Percentiles rank a stretch among this genome's conserved stretches.
Evolutionary conservation across 1,139 yeast species (phyloP).

Genomic region (Lodderomyces pseudojiufengensis): DNA sequence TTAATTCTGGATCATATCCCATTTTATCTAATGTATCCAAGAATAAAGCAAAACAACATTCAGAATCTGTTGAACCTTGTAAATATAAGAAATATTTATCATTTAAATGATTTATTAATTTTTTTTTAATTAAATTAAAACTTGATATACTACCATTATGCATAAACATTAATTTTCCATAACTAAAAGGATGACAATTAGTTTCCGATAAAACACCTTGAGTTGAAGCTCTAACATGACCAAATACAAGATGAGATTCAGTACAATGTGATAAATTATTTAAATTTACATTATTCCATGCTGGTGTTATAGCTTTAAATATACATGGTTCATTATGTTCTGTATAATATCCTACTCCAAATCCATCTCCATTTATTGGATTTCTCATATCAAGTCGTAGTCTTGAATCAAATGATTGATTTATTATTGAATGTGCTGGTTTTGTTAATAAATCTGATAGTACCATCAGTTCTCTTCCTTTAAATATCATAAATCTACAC

Average conservation of each 20-base stretch:
- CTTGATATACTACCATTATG: slow-evolving; percentile 90
- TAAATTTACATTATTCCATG: slow-evolving; percentile 93
- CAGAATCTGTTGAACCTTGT: slow-evolving; percentile 95
- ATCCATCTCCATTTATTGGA: slow-evolving; percentile 97
- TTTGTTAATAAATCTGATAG: slow-evolving; percentile 83
- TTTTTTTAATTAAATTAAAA: slow-evolving; percentile 70
- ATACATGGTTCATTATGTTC: slow-evolving; percentile 49
- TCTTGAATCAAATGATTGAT: slow-evolving; percentile 90
- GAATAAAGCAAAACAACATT: slow-evolving; percentile 88
- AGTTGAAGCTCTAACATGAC: slow-evolving; percentile 94
- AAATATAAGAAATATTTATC: slow-evolving; percentile 77
- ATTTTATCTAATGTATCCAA: slow-evolving; percentile 70
- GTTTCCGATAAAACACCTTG: slow-evolving; percentile 92
- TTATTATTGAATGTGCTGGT: slow-evolving; percentile 96
- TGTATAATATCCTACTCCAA: slow-evolving; percentile 92
- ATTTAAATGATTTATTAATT: slow-evolving; percentile 63
- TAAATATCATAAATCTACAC: slow-evolving; percentile 51
- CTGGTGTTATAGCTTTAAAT: slow-evolving; percentile 92
- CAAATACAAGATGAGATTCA: slow-evolving; percentile 78
- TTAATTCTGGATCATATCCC: slow-evolving; percentile 66
- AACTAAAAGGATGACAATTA: slow-evolving; percentile 92
- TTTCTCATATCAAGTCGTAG: slow-evolving; percentile 80
- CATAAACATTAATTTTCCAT: slow-evolving; percentile 89
- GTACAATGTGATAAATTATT: slow-evolving; percentile 86
- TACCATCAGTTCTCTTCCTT: slow-evolving; percentile 69